Conservation (phyloP, 2,329 filamentous ascomycete species). For the Ploettnerulaceae sp. region DNA sequence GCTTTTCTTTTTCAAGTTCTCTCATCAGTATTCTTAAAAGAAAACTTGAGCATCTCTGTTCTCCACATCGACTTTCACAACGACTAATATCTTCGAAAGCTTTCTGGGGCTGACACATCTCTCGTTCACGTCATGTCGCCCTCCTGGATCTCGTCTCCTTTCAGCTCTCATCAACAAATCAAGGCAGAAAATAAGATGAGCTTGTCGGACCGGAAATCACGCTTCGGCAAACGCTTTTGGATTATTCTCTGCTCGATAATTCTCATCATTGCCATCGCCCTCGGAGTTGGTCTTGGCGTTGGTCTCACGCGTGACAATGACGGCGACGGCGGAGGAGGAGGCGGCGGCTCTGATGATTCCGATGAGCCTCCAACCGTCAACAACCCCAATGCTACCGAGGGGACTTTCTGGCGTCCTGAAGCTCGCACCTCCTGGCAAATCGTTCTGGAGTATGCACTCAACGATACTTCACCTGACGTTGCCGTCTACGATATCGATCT, state of each 20-base stretch:
- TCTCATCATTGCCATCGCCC: conserved; percentile 17
- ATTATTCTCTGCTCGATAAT: conserved; percentile 12
- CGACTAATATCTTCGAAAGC: no score
- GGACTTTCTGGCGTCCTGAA: conserved; percentile 15
- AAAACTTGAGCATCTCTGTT: no score
- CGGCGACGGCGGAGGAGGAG: background rate
- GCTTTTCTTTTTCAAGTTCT: no score
- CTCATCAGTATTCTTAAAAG: no score
- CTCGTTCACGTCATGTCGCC: conserved; percentile 2
- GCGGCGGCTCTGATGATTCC: background rate
- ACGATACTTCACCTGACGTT: conserved; percentile 10
- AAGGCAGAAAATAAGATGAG: conserved; percentile 3
- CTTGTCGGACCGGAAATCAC: background rate
- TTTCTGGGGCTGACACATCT: background rate
- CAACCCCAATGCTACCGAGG: conserved; percentile 13
- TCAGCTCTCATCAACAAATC: background rate
- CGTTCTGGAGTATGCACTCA: conserved; percentile 11
- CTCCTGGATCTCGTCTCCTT: background rate
- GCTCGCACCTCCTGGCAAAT: conserved; percentile 20
- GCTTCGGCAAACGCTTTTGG: conserved; percentile 19
- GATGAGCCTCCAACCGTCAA: conserved; percentile 5
- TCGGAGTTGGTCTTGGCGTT: conserved; percentile 48
- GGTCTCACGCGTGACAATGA: conserved; percentile 38
- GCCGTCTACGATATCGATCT: conserved; percentile 38
- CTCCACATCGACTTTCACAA: no score